These are phyloP conservation scores for Trametes sanguinea DNA, from an alignment of 768 basidiomycete species.

Conservation along the genomic window DNA sequence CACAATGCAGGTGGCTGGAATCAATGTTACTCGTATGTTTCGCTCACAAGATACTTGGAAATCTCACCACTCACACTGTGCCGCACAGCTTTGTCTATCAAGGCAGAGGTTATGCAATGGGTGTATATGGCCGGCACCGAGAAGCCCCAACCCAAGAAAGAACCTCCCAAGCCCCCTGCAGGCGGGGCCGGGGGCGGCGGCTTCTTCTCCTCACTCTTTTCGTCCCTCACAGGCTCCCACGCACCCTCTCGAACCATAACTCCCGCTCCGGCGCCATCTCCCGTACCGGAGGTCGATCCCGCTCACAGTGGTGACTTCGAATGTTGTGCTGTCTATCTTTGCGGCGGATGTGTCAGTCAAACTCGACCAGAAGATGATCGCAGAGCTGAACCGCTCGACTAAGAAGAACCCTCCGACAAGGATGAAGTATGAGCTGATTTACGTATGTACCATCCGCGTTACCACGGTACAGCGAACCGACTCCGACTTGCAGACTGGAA, in stretches of 20 bases:
- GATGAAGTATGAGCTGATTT: constrained; percentile 83
- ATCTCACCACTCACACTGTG: background rate
- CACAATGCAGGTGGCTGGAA: constrained; percentile 66
- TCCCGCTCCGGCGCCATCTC: constrained; percentile 40
- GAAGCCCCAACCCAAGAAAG: constrained; percentile 46
- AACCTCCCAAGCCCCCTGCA: constrained; percentile 26
- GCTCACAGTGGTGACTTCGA: constrained; percentile 45
- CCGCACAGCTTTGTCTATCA: constrained; percentile 56
- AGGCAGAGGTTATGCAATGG: constrained; percentile 79
- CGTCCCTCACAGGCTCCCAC: constrained; percentile 32
- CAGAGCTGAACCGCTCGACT: constrained; percentile 84
- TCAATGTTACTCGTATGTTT: constrained; percentile 64
- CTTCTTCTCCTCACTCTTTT: constrained; percentile 45
- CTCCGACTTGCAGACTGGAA: constrained; percentile 59
- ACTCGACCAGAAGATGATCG: constrained; percentile 62
- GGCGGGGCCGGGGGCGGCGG: constrained; percentile 28
- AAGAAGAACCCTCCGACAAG: constrained; percentile 88
- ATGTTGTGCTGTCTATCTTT: constrained; percentile 64
- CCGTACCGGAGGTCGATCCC: constrained; percentile 30
- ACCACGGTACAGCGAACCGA: no score
- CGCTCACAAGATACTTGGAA: background rate
- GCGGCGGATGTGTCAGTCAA: constrained; percentile 66
- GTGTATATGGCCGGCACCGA: constrained; percentile 69
- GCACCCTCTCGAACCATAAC: constrained; percentile 36
- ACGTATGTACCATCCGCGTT: constrained; percentile 46